Evolutionary conservation across 2,329 filamentous ascomycete genomes (phyloP).

Genomic region (Talaromyces sp.): DNA sequence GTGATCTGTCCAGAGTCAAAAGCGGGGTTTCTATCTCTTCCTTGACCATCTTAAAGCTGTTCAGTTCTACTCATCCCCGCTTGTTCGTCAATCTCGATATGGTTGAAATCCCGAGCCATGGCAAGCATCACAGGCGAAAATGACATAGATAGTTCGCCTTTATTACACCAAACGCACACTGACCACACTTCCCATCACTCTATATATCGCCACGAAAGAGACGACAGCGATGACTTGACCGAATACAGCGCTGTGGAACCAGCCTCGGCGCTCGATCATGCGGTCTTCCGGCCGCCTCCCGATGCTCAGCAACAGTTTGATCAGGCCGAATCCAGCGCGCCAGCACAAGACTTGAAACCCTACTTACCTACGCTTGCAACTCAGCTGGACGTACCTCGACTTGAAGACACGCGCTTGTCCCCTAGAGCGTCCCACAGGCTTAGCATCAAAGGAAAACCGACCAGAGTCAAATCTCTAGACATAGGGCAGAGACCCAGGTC

Average conservation of each 20-base stretch:
- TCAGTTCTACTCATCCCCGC: neutral
- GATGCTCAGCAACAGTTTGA: neutral
- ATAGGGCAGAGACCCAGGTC: neutral
- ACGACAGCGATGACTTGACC: neutral
- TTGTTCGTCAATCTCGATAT: neutral
- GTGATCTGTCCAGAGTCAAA: neutral
- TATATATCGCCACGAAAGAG: neutral
- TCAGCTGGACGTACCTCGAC: neutral
- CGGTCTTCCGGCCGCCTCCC: slow-evolving; percentile 1
- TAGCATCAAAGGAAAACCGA: slow-evolving; percentile 3
- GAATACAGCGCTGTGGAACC: slow-evolving; percentile 2
- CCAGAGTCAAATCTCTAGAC: neutral
- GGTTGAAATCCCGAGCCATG: neutral
- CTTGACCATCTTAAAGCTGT: neutral
- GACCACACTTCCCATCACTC: neutral
- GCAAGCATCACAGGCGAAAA: neutral
- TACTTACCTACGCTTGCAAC: neutral
- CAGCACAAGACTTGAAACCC: neutral
- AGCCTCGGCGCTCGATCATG: slow-evolving; percentile 3
- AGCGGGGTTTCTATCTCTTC: neutral
- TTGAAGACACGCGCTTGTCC: slow-evolving; percentile 6
- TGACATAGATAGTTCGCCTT: slow-evolving; percentile 6
- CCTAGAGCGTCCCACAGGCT: slow-evolving; percentile 8
- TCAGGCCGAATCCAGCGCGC: neutral
- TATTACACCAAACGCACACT: slow-evolving; percentile 3